Evolutionary conservation across 2,329 filamentous ascomycete species (phyloP).

Genomic region (Ceratocystiopsis minuta): DNA sequence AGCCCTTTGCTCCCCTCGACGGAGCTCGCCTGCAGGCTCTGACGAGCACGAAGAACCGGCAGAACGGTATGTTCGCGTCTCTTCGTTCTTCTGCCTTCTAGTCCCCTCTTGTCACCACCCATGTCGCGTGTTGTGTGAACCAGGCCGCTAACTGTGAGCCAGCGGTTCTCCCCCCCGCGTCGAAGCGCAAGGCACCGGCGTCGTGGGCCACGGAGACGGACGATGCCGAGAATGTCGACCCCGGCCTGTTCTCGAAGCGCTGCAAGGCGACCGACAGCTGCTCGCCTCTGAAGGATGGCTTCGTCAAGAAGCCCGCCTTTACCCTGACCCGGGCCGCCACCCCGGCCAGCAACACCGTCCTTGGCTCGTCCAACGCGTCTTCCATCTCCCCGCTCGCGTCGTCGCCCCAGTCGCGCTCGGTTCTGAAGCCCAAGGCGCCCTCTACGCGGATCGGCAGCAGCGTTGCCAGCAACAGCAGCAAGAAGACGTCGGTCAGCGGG

Average conservation of each 20-base stretch:
- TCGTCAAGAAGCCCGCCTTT: slow-evolving; percentile 30
- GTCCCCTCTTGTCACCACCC: not conserved
- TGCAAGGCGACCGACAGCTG: slow-evolving; percentile 29
- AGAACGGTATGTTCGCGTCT: slow-evolving; percentile 39
- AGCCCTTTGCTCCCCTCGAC: slow-evolving; percentile 60
- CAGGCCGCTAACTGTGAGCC: not conserved
- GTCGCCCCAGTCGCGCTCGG: slow-evolving; percentile 16
- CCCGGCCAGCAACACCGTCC: not conserved
- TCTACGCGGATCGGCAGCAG: slow-evolving; percentile 16
- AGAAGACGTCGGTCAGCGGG: no score
- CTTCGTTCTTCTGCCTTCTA: not conserved
- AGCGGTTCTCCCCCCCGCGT: slow-evolving; percentile 24
- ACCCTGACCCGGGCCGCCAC: slow-evolving; percentile 23
- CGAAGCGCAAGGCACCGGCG: slow-evolving; percentile 41
- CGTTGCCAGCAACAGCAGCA: slow-evolving; percentile 13
- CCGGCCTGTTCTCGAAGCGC: slow-evolving; percentile 37
- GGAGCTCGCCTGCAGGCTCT: slow-evolving; percentile 51
- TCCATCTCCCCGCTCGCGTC: not conserved
- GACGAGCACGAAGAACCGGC: slow-evolving; percentile 60
- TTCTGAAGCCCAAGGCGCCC: slow-evolving; percentile 36
- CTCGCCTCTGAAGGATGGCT: slow-evolving; percentile 8
- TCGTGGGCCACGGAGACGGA: slow-evolving; percentile 23
- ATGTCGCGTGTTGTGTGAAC: not conserved
- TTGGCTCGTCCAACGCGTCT: slow-evolving; percentile 17
- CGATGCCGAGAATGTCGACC: slow-evolving; percentile 46